Conservation (phyloP, 306 rosid genomes). For the Fragaria ananassa region DNA sequence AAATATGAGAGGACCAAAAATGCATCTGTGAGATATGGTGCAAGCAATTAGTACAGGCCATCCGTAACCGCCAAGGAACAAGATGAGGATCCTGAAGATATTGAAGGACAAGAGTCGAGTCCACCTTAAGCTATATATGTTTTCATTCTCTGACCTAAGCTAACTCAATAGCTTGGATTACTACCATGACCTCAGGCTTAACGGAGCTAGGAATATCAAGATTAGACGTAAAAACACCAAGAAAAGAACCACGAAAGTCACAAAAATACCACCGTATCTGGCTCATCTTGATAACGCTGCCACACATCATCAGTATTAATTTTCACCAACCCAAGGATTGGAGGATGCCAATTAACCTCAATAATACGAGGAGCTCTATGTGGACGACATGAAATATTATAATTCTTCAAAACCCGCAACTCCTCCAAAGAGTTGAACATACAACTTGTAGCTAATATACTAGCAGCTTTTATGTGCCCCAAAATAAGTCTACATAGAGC, state of each 20-base stretch:
- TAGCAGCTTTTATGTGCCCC: background rate
- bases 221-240: background rate
- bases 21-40: background rate
- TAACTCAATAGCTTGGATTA: background rate
- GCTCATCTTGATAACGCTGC: background rate
- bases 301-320: background rate
- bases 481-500: background rate
- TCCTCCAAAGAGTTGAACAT: background rate
- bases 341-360: background rate
- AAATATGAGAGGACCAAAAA: no score
- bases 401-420: background rate
- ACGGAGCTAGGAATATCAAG: background rate
- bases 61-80: background rate
- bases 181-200: background rate
- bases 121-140: background rate
- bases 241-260: background rate
- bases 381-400: background rate
- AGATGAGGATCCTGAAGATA: background rate
- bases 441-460: background rate
- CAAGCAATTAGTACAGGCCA: background rate
- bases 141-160: background rate
- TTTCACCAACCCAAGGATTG: background rate
- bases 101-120: background rate
- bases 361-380: no score
- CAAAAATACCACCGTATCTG: background rate